A percentile compares a stretch with the other conserved stretches of the same genome.
These are phyloP conservation scores for Rubroboletus pulcherrimus DNA, from an alignment of 768 basidiomycete genomes.

Conservation along the genomic window DNA sequence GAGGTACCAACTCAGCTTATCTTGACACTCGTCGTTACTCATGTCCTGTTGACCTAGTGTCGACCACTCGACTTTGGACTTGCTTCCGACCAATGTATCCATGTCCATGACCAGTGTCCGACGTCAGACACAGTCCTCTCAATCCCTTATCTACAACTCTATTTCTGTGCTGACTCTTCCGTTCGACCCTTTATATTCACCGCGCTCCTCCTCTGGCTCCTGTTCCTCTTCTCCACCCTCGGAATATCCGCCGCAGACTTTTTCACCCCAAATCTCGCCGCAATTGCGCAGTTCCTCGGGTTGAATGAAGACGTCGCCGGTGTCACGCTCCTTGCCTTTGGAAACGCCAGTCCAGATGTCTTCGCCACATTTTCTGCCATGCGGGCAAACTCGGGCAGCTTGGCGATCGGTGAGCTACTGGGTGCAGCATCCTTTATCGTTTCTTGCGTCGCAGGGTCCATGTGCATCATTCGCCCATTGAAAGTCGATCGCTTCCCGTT, in stretches of 20 bases:
- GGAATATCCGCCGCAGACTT: constrained; percentile 96
- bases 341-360: constrained; percentile 95
- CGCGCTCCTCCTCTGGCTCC: constrained; percentile 70
- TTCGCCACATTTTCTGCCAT: constrained; percentile 96
- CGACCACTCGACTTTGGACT: constrained; percentile 54
- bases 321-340: constrained; percentile 95
- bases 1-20: constrained; percentile 5
- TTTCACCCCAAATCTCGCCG: constrained; percentile 94
- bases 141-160: constrained; percentile 63
- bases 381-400: constrained; percentile 74
- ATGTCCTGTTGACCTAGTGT: constrained; percentile 44
- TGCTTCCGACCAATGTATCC: constrained; percentile 53
- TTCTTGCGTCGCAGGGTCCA: constrained; percentile 94
- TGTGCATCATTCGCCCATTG: constrained; percentile 96
- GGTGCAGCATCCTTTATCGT: constrained; percentile 96
- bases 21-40: neutral
- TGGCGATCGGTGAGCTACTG: constrained; percentile 93
- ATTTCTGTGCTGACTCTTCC: constrained; percentile 61
- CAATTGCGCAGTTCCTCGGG: constrained; percentile 80
- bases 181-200: constrained; percentile 59
- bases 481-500: constrained; percentile 77
- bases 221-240: constrained; percentile 93
- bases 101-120: constrained; percentile 58
- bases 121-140: constrained; percentile 60
- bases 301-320: constrained; percentile 93